Evolutionary conservation across 2,329 filamentous ascomycete genomes (phyloP).

Genomic region (Cucurbitaria berberidis): DNA sequence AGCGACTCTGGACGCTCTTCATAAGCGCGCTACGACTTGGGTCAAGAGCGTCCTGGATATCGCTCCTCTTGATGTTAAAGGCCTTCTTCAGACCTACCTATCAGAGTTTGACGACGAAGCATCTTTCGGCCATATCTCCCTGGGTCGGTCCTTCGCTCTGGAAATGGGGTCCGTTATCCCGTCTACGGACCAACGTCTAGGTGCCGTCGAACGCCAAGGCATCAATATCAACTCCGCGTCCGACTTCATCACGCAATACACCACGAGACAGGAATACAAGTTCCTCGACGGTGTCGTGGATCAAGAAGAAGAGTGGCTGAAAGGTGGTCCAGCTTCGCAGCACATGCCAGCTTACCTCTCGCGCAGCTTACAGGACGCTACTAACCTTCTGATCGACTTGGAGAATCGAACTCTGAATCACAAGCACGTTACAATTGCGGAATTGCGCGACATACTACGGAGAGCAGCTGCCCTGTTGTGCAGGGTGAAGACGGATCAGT

Average conservation of each 20-base stretch:
- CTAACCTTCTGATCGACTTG: conserved; percentile 71
- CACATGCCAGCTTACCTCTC: conserved; percentile 30
- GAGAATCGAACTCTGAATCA: conserved; percentile 73
- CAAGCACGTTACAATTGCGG: conserved; percentile 72
- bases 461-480: conserved; percentile 87
- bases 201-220: conserved; percentile 76
- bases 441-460: conserved; percentile 81
- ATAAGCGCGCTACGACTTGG: conserved; percentile 80
- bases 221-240: conserved; percentile 88
- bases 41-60: conserved; percentile 79
- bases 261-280: conserved; percentile 92
- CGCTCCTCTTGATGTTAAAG: conserved; percentile 92
- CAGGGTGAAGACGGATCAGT: conserved; percentile 74
- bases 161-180: conserved; percentile 91
- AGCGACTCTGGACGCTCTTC: conserved; percentile 77
- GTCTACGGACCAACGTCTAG: conserved; percentile 81
- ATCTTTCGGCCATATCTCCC: conserved; percentile 86
- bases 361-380: conserved; percentile 58
- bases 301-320: conserved; percentile 66
- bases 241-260: conserved; percentile 96
- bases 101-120: conserved; percentile 94
- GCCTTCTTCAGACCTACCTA: conserved; percentile 91
- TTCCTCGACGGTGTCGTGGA: conserved; percentile 79
- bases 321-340: conserved; percentile 52
- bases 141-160: conserved; percentile 91